Conservation (phyloP, 2,329 filamentous ascomycete species). For the Pseudocercospora crystallina region DNA sequence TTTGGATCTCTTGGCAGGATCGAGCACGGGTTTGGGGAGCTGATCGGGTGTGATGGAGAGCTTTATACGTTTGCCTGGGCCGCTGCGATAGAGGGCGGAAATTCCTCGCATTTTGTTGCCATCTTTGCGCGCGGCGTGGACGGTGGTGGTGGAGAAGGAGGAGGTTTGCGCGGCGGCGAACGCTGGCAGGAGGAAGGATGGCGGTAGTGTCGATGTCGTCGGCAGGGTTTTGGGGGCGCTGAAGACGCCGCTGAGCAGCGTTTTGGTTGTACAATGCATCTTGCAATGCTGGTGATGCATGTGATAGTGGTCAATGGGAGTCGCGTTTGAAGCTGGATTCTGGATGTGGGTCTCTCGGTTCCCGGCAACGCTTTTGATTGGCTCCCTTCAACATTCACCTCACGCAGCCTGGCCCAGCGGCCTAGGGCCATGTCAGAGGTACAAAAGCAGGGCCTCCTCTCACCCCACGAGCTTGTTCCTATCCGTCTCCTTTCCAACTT, state of each 20-base stretch:
- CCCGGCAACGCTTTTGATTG: too few relatives aligned
- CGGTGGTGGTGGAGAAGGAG: conserved; percentile 31
- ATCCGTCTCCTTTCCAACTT: too few relatives aligned
- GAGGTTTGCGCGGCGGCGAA: conserved; percentile 26
- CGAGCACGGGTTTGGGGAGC: conserved; percentile 69
- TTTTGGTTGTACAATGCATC: conserved; percentile 27
- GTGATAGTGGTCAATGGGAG: neutral
- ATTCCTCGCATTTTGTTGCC: conserved; percentile 78
- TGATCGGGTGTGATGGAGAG: conserved; percentile 70
- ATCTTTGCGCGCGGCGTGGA: conserved; percentile 55
- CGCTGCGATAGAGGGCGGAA: conserved; percentile 75
- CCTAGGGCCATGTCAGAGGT: too few relatives aligned
- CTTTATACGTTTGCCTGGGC: conserved; percentile 47
- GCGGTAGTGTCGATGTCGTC: conserved; percentile 27
- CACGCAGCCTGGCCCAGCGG: too few relatives aligned
- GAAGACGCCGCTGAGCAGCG: conserved; percentile 23
- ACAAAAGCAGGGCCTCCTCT: too few relatives aligned
- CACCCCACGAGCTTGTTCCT: too few relatives aligned
- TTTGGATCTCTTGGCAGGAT: conserved; percentile 56
- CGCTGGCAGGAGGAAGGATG: conserved; percentile 37
- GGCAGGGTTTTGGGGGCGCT: conserved; percentile 8
- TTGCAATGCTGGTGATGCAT: neutral
- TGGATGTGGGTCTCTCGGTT: too few relatives aligned
- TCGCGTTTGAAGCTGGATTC: too few relatives aligned
- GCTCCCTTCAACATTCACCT: too few relatives aligned